Conservation (phyloP, 208 protist genomes). For the Wallacemonas sp. region DNA sequence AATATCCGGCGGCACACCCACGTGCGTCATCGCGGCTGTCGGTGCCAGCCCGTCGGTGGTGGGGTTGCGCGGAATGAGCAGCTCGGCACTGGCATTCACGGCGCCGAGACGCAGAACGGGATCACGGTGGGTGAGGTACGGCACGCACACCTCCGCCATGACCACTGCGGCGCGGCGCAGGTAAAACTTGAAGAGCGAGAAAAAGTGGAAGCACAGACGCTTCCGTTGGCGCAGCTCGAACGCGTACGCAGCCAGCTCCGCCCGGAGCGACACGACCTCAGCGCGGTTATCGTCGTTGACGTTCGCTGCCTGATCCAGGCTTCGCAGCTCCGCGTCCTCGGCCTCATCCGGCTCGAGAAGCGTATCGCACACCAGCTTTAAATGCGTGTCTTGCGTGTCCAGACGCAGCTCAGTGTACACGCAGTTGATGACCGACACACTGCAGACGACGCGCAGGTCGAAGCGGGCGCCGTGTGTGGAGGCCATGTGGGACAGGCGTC, state of each 20-base stretch:
- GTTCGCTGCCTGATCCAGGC: background rate
- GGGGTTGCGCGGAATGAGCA: constrained; percentile 35
- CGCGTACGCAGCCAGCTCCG: background rate
- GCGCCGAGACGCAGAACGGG: constrained; percentile 51
- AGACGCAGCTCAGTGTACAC: constrained; percentile 48
- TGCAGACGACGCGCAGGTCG: constrained; percentile 14
- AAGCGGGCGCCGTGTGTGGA: background rate
- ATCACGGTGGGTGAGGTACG: constrained; percentile 66
- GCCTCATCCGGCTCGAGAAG: constrained; percentile 24
- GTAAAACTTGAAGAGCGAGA: constrained; percentile 45
- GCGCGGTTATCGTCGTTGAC: background rate
- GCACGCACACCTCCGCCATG: constrained; percentile 66
- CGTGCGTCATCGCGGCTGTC: background rate
- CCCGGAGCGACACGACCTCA: constrained; percentile 5
- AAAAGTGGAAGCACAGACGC: constrained; percentile 62
- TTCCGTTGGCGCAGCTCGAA: constrained; percentile 22
- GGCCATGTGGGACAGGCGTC: background rate
- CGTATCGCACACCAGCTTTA: constrained; percentile 48
- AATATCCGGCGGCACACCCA: no score
- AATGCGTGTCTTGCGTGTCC: constrained; percentile 28
- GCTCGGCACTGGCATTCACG: constrained; percentile 53
- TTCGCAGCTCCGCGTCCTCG: background rate
- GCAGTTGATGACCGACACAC: constrained; percentile 30
- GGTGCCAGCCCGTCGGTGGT: background rate
- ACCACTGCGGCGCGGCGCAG: constrained; percentile 58